Evolutionary conservation across 2,329 filamentous ascomycete genomes (phyloP), one percentile per base, ranked within the genome.

Genomic region (Fusarium transvaalense): DNA sequence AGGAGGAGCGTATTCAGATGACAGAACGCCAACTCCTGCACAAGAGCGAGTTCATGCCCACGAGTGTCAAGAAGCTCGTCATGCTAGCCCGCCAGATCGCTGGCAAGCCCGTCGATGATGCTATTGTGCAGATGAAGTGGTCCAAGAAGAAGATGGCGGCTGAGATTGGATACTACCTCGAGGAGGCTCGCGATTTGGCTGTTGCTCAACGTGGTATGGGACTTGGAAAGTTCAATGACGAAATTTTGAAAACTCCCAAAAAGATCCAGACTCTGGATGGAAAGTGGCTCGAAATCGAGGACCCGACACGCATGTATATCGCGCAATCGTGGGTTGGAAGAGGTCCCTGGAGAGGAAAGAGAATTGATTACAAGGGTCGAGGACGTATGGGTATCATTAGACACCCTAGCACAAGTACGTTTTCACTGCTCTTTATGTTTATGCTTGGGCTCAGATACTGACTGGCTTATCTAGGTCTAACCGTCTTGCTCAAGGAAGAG

Each of bases 41-140:
- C 78, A 90, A 90, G 79, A 93, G 90, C 66, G 86, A 90, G 46
- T 87, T 88, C 71, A 86, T 97, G 77, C 90, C 94, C 74, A 97
- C 96, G 4, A 93, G 90, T 48, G 84, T 92, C 68, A 99, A 99
- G 88, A 99, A 99, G 83, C 85, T 99, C 56, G 90, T 91, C 53
- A 91, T 92, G 74, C 82, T 99, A 50, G 90, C 95, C 25, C 89
- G 91, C 56, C 96, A 98, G 82, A 96, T 99, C 76, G 86, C 89
- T 3, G 96, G 96, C 71, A 98, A 97, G 86, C 90, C 91, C n/a
- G 85, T 99, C 64, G 93, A 97, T 60, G 94, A 99, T 35, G 96
- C 96, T 15, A 92, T 98, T 71, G 82, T 92, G 56, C 96, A 99
- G 84, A 97, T 99, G 93, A 88, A 91, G 57, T 98, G 95, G 83